Conservation (phyloP, 1,284 basidiomycete species). For the Moniliophthora roreri region DNA sequence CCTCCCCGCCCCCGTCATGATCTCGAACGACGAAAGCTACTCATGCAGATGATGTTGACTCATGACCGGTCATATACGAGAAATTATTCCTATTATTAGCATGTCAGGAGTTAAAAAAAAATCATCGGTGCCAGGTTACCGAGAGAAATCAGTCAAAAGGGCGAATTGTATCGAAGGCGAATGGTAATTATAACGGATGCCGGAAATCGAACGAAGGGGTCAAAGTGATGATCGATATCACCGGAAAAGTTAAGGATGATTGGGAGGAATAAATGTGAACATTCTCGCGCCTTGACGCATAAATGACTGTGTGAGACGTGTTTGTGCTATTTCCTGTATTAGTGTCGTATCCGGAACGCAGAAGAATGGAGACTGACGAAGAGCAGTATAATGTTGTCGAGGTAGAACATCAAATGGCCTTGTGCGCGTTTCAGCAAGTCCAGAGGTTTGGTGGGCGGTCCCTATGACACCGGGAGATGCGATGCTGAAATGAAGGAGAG, state of each 20-base stretch:
- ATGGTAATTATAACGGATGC: background rate
- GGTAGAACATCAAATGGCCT: conserved; percentile 76
- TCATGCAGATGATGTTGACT: background rate
- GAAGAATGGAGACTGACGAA: conserved; percentile 52
- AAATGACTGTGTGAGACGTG: conserved; percentile 65
- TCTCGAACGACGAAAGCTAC: too few species aligned
- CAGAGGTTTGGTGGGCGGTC: conserved; percentile 50
- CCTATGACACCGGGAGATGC: conserved; percentile 50
- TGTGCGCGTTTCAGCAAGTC: conserved; percentile 70
- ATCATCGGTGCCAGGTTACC: background rate
- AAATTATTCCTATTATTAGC: background rate
- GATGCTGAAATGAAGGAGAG: conserved; percentile 34
- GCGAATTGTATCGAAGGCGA: background rate
- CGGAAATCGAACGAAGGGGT: background rate
- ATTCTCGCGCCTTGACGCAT: conserved; percentile 78
- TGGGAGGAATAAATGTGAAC: conserved; percentile 43
- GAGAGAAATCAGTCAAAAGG: background rate
- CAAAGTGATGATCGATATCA: background rate
- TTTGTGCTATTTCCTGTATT: conserved; percentile 41
- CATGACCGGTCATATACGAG: background rate
- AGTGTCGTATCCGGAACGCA: conserved; percentile 16
- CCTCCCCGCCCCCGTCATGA: too few species aligned
- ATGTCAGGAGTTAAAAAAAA: background rate
- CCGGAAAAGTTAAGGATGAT: conserved; percentile 5
- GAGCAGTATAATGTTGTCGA: conserved; percentile 72